Conservation (phyloP, 1,139 yeast genomes). For the Candida pseudoviswanathii region DNA sequence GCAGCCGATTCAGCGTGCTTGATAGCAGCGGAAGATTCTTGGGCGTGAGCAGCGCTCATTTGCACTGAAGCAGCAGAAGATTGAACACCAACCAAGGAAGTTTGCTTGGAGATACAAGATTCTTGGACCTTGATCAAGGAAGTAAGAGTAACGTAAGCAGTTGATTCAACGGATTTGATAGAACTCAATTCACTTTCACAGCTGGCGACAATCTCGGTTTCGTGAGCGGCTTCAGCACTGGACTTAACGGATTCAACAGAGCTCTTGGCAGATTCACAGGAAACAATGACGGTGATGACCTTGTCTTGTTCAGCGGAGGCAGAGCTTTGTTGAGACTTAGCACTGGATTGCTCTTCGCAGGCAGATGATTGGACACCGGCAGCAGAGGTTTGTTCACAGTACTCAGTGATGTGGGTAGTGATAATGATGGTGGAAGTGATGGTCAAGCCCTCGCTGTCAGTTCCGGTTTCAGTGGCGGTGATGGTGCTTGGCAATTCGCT, state of each 20-base stretch:
- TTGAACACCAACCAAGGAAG: slow-evolving; percentile 10
- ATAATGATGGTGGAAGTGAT: slow-evolving; percentile 7
- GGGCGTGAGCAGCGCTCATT: slow-evolving; percentile 12
- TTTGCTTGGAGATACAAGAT: slow-evolving; percentile 11
- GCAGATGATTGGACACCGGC: slow-evolving; percentile 12
- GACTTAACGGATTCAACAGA: background rate
- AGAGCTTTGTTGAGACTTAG: slow-evolving; percentile 12
- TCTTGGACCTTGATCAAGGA: slow-evolving; percentile 8
- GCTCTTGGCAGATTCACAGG: slow-evolving; percentile 16
- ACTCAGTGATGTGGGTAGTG: slow-evolving; percentile 9
- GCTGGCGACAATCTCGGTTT: background rate
- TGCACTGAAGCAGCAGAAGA: slow-evolving; percentile 14
- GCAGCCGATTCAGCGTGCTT: slow-evolving; percentile 11
- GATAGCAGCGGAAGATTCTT: slow-evolving; percentile 8
- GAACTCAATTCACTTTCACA: slow-evolving; percentile 12
- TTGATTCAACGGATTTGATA: slow-evolving; percentile 9
- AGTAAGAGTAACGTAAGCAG: slow-evolving; percentile 9
- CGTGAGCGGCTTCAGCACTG: too few species aligned
- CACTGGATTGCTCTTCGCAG: slow-evolving; percentile 7
- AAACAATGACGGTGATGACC: slow-evolving; percentile 12
- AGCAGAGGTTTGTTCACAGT: slow-evolving; percentile 10
- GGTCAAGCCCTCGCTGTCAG: slow-evolving; percentile 7
- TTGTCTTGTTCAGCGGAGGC: slow-evolving; percentile 8
- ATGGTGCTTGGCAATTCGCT: background rate
- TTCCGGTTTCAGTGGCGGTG: slow-evolving; percentile 5